phyloP scores from a whole-genome alignment of 805 yeast genomes.

The Schwanniomyces yamadae region DNA sequence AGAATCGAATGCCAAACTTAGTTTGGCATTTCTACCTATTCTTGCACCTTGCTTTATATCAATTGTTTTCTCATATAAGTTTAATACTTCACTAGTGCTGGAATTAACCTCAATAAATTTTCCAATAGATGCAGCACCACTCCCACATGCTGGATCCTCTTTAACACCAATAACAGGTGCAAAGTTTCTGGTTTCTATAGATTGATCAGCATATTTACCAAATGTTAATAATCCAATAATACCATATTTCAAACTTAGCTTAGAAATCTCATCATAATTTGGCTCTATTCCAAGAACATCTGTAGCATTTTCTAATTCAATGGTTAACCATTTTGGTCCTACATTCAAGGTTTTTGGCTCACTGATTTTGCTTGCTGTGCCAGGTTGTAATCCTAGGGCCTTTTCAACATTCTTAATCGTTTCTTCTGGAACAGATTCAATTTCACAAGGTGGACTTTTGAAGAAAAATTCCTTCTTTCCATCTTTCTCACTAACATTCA shows the following conservation, averaged over 20 bases:
- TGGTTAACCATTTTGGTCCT: conserved; percentile 49
- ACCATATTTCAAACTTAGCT: conserved; percentile 14
- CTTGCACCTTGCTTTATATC: conserved; percentile 38
- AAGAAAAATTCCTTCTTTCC: conserved; percentile 23
- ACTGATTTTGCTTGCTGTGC: conserved; percentile 7
- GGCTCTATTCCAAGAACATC: conserved; percentile 33
- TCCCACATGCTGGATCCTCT: conserved; percentile 60
- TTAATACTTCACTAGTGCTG: background rate
- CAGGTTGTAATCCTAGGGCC: conserved; percentile 9
- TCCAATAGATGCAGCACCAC: conserved; percentile 40
- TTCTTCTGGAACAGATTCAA: conserved; percentile 9
- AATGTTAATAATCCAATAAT: conserved; percentile 39
- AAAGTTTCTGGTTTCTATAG: conserved; percentile 43
- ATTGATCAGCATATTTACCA: conserved; percentile 27
- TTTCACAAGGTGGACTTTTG: conserved; percentile 21
- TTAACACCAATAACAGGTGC: conserved; percentile 31
- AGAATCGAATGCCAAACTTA: conserved; percentile 21
- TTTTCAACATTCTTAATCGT: conserved; percentile 8
- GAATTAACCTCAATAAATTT: conserved; percentile 16
- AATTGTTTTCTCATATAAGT: conserved; percentile 21
- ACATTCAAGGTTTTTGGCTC: conserved; percentile 33
- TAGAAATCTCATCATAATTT: conserved; percentile 22
- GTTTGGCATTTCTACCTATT: conserved; percentile 38
- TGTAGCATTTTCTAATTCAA: conserved; percentile 28
- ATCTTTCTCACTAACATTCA: conserved; percentile 20